Evolutionary conservation across 257 asterid species (phyloP).

Genomic region (Gentiana dahurica): DNA sequence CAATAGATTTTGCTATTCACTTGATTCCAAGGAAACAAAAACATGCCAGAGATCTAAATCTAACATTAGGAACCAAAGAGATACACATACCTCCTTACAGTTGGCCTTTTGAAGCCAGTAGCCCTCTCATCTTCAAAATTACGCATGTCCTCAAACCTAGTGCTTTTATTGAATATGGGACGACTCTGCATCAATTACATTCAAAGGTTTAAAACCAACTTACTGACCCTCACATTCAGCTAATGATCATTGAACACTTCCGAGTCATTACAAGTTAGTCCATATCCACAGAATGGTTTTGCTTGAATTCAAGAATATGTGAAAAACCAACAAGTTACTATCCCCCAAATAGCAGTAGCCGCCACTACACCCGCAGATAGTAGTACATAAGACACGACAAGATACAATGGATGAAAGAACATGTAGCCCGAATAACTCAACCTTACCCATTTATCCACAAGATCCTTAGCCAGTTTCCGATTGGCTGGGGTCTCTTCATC

Average conservation of each 20-base stretch:
- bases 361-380: background rate
- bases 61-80: background rate
- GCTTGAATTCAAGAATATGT: no score
- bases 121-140: constrained; percentile 65
- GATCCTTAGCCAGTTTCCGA: constrained; percentile 82
- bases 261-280: no score
- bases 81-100: constrained; percentile 42
- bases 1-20: no score
- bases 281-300: no score
- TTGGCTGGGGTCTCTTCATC: constrained; percentile 94
- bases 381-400: background rate
- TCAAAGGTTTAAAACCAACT: background rate
- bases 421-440: background rate
- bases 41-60: no score
- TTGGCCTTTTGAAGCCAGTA: constrained; percentile 46
- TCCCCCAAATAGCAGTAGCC: background rate
- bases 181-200: constrained; percentile 56
- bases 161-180: constrained; percentile 89
- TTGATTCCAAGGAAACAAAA: background rate
- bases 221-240: no score
- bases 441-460: constrained; percentile 97
- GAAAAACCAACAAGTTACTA: no score
- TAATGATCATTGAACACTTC: no score
- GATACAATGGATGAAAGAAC: background rate
- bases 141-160: constrained; percentile 96